Conservation (phyloP, 306 rosid genomes). For the Medicago ruthenica region DNA sequence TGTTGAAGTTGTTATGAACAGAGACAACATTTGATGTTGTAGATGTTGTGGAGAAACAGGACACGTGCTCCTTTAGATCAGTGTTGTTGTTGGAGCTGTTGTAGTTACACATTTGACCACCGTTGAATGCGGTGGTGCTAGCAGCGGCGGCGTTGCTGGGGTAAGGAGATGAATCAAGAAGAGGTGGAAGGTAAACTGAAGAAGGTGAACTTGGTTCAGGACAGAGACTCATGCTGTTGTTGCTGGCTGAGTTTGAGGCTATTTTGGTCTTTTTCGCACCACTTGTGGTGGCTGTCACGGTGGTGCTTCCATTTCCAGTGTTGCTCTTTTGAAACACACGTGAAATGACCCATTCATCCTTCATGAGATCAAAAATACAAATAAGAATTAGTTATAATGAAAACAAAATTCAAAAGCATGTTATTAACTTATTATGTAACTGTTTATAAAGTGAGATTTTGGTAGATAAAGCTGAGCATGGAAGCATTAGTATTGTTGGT, state of each 20-base stretch:
- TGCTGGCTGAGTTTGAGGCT: constrained; percentile 32
- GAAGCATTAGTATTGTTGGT: background rate
- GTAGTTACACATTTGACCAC: constrained; percentile 62
- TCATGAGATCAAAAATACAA: background rate
- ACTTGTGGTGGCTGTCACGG: constrained; percentile 32
- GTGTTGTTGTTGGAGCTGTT: constrained; percentile 56
- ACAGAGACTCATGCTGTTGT: constrained; percentile 37
- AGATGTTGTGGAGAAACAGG: constrained; percentile 99
- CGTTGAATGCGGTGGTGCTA: constrained; percentile 36
- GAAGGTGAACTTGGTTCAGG: constrained; percentile 86
- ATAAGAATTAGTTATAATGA: background rate
- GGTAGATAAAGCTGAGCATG: background rate
- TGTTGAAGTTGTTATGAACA: constrained; percentile 20
- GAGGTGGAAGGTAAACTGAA: constrained; percentile 85
- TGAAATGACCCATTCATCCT: constrained; percentile 99
- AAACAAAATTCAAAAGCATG: background rate
- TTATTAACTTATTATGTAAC: background rate
- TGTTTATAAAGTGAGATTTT: background rate
- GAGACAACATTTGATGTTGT: constrained; percentile 47
- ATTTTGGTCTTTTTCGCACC: constrained; percentile 62
- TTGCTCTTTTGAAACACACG: constrained; percentile 80
- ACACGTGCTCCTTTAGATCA: constrained; percentile 90
- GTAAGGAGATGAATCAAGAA: constrained; percentile 77
- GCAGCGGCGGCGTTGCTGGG: too few relatives aligned
- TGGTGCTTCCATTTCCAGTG: constrained; percentile 42